Conservation (phyloP, 1,139 yeast species). For the Pichia sp. region DNA sequence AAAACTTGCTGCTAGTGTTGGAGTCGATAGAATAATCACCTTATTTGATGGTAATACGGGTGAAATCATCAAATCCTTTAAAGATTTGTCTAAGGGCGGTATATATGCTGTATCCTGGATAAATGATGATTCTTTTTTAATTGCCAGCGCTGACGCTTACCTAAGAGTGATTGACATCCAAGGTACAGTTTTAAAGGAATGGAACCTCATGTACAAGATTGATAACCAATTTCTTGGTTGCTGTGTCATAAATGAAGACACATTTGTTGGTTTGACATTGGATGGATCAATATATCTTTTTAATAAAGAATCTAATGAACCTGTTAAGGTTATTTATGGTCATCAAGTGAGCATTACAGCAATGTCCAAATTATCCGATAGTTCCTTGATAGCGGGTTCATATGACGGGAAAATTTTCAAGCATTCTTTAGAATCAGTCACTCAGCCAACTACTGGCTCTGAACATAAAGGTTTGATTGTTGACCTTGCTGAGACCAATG, state of each 20-base stretch:
- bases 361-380: conserved; percentile 29
- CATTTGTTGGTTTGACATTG: conserved; percentile 58
- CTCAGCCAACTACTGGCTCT: conserved; percentile 30
- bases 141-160: conserved; percentile 79
- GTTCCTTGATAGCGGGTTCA: conserved; percentile 49
- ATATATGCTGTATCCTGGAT: conserved; percentile 73
- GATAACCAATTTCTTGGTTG: conserved; percentile 78
- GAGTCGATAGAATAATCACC: conserved; percentile 73
- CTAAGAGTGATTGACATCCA: conserved; percentile 48
- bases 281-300: conserved; percentile 68
- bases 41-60: conserved; percentile 88
- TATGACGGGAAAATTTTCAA: conserved; percentile 68
- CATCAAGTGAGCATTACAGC: conserved; percentile 80
- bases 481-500: conserved; percentile 27
- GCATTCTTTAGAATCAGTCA: conserved; percentile 39
- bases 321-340: conserved; percentile 49
- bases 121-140: conserved; percentile 55
- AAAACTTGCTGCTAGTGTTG: conserved; percentile 65
- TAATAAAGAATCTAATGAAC: conserved; percentile 30
- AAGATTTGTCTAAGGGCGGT: conserved; percentile 66
- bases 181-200: conserved; percentile 34
- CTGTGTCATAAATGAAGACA: conserved; percentile 54
- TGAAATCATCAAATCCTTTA: conserved; percentile 49
- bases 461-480: conserved; percentile 55
- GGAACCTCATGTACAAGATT: conserved; percentile 36